Evolutionary conservation across 2,329 filamentous ascomycete genomes (phyloP), one percentile per base, ranked within the genome.

Genomic region (Trichocomaceae sp.): DNA sequence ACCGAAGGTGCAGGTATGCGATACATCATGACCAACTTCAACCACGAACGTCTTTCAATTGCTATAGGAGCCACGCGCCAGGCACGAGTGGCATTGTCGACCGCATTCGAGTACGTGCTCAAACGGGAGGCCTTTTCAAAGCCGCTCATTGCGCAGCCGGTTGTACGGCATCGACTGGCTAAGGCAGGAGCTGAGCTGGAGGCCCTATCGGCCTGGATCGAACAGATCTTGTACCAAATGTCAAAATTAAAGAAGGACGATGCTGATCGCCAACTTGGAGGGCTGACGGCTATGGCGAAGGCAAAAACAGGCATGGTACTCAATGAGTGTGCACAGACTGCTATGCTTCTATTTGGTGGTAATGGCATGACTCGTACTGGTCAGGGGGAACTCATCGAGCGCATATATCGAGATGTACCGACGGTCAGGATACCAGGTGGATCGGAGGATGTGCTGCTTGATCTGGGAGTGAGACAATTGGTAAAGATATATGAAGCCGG

Each of bases 11-110:
- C 80, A 63, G 87, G 87, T 5, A 89, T 90, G 85, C 79, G 76
- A 56, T 87, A 87, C 64, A 81, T 87, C 63, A 88, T 87, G 84
- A 85, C 82, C 52, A 88, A 90, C 71, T 90, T 90, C 79, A 90
- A 90, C 72, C 86, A 90, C 67, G 87, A 90, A 68, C 80, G 86
- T 0, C 74, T 90, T 10, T 78, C 77, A 15, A 87, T 90, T 59
- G 77, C 83, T 0, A 80, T 89, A 13, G 79, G 80, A 0, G 79
- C 80, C 1, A 86, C 84, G 1, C 76, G 86, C 2, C 77, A 83
- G 62, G 77, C 84, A 0, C 76, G 80, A 8, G 82, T 86, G 2
- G 83, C 82, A 1, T 72, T 87, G 1, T 70, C 75, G 13, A 66
- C 80, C 0, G 83, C 84, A 0, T 81, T 85, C 60, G 79, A 79